Evolutionary conservation across 2,329 filamentous ascomycete species (phyloP).

Genomic region (Lecanicillium sp.): DNA sequence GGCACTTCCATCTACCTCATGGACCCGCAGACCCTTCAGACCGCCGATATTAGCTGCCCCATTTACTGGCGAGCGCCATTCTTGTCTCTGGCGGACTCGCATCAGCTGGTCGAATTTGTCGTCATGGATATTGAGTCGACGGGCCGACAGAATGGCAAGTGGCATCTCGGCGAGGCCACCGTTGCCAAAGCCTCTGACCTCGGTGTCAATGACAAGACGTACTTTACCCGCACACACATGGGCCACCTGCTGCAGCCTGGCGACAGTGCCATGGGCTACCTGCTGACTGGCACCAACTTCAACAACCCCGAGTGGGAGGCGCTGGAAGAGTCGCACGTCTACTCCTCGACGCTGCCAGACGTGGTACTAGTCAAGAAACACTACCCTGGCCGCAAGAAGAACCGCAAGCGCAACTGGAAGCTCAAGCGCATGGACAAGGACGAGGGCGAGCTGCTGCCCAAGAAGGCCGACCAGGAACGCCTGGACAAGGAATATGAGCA

Average conservation of each 20-base stretch:
- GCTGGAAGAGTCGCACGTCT: constrained; percentile 69
- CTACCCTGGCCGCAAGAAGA: constrained; percentile 80
- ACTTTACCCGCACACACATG: constrained; percentile 85
- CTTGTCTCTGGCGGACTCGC: constrained; percentile 71
- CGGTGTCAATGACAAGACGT: constrained; percentile 77
- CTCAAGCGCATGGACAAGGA: constrained; percentile 90
- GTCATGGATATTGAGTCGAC: constrained; percentile 88
- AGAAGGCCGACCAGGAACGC: constrained; percentile 79
- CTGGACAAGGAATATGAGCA: constrained; percentile 93
- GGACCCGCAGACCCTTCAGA: constrained; percentile 86
- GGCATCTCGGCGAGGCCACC: constrained; percentile 77
- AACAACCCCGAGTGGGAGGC: constrained; percentile 83
- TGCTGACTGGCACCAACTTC: constrained; percentile 82
- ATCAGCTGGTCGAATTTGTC: constrained; percentile 84
- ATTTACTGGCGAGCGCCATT: constrained; percentile 93
- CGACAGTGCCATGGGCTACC: constrained; percentile 92
- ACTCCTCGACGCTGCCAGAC: constrained; percentile 75
- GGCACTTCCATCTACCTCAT: constrained; percentile 85
- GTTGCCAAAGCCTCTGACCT: constrained; percentile 83
- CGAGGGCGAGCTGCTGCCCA: constrained; percentile 76
- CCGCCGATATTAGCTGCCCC: constrained; percentile 71
- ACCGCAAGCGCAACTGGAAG: constrained; percentile 78
- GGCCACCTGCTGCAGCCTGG: constrained; percentile 79
- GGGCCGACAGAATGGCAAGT: constrained; percentile 69
- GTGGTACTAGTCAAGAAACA: constrained; percentile 96